Percentiles rank a stretch among this genome's conserved stretches.
Evolutionary conservation across 768 basidiomycete species (phyloP).

Genomic region (Pholiota molesta): DNA sequence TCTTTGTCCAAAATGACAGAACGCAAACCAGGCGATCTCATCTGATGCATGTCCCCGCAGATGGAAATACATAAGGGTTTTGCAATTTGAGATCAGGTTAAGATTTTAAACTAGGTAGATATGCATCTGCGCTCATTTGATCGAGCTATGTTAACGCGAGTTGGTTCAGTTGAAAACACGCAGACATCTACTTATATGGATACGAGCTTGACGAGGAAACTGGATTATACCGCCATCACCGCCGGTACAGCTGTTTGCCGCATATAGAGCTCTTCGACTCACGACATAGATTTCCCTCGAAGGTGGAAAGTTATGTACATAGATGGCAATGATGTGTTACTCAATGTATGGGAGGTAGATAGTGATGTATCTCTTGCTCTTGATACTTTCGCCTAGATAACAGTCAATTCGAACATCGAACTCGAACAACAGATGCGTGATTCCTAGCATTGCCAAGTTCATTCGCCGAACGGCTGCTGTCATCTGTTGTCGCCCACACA

Average conservation of each 20-base stretch:
- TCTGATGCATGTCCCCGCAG: too few species aligned
- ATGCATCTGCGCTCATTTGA: too few species aligned
- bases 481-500: not conserved
- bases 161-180: not conserved
- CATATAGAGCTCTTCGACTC: not conserved
- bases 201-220: not conserved
- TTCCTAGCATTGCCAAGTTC: not conserved
- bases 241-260: conserved; percentile 3
- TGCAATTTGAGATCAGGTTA: too few species aligned
- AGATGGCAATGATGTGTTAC: not conserved
- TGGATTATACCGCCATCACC: conserved; percentile 1
- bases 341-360: not conserved
- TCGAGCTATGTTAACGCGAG: too few species aligned
- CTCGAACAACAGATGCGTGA: not conserved
- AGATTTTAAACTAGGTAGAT: too few species aligned
- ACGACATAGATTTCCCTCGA: not conserved
- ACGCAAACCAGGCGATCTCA: too few species aligned
- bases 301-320: not conserved
- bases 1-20: too few species aligned
- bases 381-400: not conserved
- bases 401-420: not conserved
- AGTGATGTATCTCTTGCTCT: not conserved
- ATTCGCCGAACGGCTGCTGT: not conserved
- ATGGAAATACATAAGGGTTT: too few species aligned
- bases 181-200: not conserved